Evolutionary conservation across 2,329 filamentous ascomycete genomes (phyloP), one percentile per base, ranked within the genome.

Genomic region (Ceratocystis destructans): DNA sequence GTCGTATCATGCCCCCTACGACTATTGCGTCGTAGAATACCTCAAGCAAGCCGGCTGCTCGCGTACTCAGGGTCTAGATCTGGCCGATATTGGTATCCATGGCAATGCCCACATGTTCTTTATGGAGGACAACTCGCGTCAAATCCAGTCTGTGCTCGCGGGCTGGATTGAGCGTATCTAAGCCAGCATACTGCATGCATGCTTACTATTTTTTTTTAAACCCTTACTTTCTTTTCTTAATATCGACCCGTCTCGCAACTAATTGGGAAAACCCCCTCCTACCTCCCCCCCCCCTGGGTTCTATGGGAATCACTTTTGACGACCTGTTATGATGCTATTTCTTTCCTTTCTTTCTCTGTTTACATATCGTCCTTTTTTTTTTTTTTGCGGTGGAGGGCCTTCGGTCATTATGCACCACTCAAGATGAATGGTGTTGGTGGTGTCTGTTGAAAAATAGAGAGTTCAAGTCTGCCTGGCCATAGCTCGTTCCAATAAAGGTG

Each of bases 71-170:
- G 69, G 70, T 53, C 68, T 73, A 37, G 70, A 76, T 64, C 73
- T 67, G 45, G 76, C 68, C 5, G 72, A 77, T 37, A 70, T 71
- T 5, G 77, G 76, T 3, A 74, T 80, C 45, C 69, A 72, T 46
- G 79, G 79, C 6, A 80, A 80, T 67, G 77, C 76, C 0, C 78
- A 80, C 71, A 76, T 80, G 75, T 75, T 78, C 66, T 79, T 80
- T 68, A 71, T 80, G 73, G 79, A 80, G 73, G 76, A 74, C 72
- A 81, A 81, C 69, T 80, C 76, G 65, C 71, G 76, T 67, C 69
- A 74, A 55, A 76, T 79, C 61, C 63, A 67, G 63, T 46, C 63
- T 33, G 66, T 67, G 5, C 62, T 67, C 10, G 57, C 59, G 59
- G 48, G 46, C 20, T 67, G 66, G 66, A 67, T 67, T n/a, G 61